phyloP scores from a whole-genome alignment of 768 basidiomycete genomes.

The Pleurotus ostreatus region DNA sequence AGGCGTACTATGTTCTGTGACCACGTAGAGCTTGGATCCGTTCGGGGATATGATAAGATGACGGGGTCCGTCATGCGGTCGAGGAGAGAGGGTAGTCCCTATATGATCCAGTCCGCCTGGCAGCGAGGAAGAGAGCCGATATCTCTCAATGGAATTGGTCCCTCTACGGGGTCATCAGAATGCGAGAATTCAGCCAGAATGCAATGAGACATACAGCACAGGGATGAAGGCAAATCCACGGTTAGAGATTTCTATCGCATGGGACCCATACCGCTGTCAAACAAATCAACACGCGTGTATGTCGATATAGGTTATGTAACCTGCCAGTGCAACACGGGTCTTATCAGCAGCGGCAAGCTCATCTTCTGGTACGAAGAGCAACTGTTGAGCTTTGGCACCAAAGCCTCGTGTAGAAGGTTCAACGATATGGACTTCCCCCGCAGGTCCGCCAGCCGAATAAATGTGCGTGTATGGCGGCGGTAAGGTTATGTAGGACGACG shows the following conservation, averaged over 20 bases:
- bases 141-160: conserved; percentile 44
- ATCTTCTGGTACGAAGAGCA: conserved; percentile 41
- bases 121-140: conserved; percentile 23
- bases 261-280: conserved; percentile 45
- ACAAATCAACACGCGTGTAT: not conserved
- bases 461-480: conserved; percentile 43
- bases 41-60: conserved; percentile 52
- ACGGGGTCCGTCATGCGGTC: conserved; percentile 44
- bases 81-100: conserved; percentile 34
- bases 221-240: conserved; percentile 41
- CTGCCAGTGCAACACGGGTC: conserved; percentile 43
- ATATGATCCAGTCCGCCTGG: conserved; percentile 24
- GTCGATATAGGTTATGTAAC: no score
- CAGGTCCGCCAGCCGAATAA: conserved; percentile 50
- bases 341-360: conserved; percentile 45
- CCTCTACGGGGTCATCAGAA: conserved; percentile 18
- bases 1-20: conserved; percentile 45
- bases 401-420: conserved; percentile 34
- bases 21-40: conserved; percentile 44
- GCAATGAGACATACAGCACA: conserved; percentile 26
- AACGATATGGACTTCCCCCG: conserved; percentile 42
- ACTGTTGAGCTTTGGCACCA: conserved; percentile 38
- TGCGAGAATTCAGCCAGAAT: not conserved
- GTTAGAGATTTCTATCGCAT: conserved; percentile 44
- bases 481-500: conserved; percentile 47